phyloP scores from a whole-genome alignment of 1,284 basidiomycete species.

The Fomitopsis betulina region DNA sequence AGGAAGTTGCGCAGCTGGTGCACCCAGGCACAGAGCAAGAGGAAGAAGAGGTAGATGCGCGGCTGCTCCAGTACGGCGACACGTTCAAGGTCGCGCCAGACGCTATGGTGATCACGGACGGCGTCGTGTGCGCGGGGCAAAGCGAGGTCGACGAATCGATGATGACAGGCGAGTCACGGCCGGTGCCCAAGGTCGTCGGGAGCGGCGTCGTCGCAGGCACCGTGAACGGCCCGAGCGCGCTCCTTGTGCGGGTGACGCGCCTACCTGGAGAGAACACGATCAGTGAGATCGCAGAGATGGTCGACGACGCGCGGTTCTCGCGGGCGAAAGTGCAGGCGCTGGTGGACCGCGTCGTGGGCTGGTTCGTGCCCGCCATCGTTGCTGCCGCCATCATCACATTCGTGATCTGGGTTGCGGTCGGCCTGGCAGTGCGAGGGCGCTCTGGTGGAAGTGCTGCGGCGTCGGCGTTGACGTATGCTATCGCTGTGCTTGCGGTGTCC shows the following conservation, averaged over 20 bases:
- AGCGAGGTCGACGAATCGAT: conserved; percentile 41
- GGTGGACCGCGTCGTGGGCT: conserved; percentile 33
- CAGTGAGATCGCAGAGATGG: conserved; percentile 34
- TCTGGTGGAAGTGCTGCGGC: conserved; percentile 25
- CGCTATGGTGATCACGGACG: conserved; percentile 38
- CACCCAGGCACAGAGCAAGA: conserved; percentile 14
- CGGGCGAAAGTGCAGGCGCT: conserved; percentile 35
- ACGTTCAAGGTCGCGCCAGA: conserved; percentile 33
- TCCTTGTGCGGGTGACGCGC: conserved; percentile 34
- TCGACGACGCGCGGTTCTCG: conserved; percentile 33
- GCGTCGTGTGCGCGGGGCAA: conserved; percentile 31
- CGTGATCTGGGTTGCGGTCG: conserved; percentile 34
- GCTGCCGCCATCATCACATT: conserved; percentile 28
- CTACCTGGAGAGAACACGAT: conserved; percentile 41
- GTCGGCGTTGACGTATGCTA: conserved; percentile 33
- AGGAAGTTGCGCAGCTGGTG: conserved; percentile 28
- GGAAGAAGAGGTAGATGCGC: conserved; percentile 25
- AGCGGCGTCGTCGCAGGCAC: conserved; percentile 37
- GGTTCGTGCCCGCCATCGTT: conserved; percentile 32
- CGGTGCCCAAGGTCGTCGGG: conserved; percentile 33
- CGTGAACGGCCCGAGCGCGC: conserved; percentile 29
- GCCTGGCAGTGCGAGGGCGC: conserved; percentile 26
- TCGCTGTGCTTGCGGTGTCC: conserved; percentile 38
- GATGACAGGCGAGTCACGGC: conserved; percentile 41
- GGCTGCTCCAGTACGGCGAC: conserved; percentile 36